Evolutionary conservation across 352 stramenopile genomes (phyloP), one percentile per base, ranked within the genome.

Genomic region (Nothophytophthora sp.): DNA sequence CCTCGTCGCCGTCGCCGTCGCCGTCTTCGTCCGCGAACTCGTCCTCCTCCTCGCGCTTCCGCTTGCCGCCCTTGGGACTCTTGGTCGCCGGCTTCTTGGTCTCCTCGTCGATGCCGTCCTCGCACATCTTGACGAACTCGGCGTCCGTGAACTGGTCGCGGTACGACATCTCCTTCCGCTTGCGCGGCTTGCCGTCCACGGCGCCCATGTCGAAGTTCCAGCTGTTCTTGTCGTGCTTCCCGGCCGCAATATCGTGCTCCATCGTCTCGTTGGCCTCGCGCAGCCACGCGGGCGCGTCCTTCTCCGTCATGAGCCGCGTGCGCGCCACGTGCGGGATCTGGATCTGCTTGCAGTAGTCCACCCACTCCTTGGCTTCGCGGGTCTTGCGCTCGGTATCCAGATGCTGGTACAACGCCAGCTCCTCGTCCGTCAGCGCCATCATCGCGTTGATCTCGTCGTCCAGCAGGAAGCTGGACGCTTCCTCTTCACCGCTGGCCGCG

Each of bases 381-480:
- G 62, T 49, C 15, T 76, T 64, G 13, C 86, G 81, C 37, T 94
- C 81, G 3, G 51, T 55, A 29, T 95, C 86, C 12, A 95, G 29
- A 15, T 70, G 58, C 30, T 95, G 81, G 52, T 95, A 95, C 55
- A 93, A 52, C 19, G 72, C 70, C 19, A 93, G 63, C 41, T 95
- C 86, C 39, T 90, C 84, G 8, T 93, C 83, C 0, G 86, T 95
- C 18, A 95, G 55, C n/a, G 86, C 86, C 86, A 95, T 95, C 76
- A 95, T 92, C 48, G 86, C 81, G 55, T 95, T 95, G 34, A 95
- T 88, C 55, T 95, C 83, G 50, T 95, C 86, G 41, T 95, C 84
- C 28, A 87, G 20, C 15, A 94, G 50, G 32, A 95, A 80, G 0
- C 68, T 86, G 4, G 72, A 70, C 4, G 70, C 60, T 11, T 92